Evolutionary conservation across 345 rosid genomes (phyloP).

Genomic region (Mallotus nudiflorus): DNA sequence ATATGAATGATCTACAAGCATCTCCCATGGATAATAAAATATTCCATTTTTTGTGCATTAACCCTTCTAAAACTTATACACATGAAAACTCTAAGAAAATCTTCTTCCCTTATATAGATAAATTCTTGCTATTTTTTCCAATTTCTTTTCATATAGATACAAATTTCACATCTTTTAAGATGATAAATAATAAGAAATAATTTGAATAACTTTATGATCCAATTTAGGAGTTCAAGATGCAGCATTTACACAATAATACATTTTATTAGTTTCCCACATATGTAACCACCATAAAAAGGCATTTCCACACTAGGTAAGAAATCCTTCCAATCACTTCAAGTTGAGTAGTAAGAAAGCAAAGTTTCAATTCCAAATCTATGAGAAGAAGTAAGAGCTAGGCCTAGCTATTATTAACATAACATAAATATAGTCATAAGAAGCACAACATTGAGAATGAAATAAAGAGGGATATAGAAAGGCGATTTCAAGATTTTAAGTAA

Average conservation of each 20-base stretch:
- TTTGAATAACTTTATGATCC: neutral
- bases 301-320: constrained; percentile 3
- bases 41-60: constrained; percentile 5
- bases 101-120: neutral
- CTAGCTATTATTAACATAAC: neutral
- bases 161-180: neutral
- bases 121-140: neutral
- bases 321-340: constrained; percentile 4
- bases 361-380: neutral
- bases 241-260: neutral
- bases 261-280: neutral
- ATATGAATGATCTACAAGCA: neutral
- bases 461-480: no score
- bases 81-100: neutral
- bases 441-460: neutral
- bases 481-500: constrained; percentile 3
- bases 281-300: neutral
- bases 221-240: neutral
- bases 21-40: neutral
- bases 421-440: neutral
- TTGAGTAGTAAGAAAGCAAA: constrained; percentile 1
- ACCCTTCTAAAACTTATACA: neutral
- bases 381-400: neutral
- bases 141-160: neutral
- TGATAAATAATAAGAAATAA: neutral